Evolutionary conservation across 768 basidiomycete genomes (phyloP).

Genomic region (Solioccasus polychromus): DNA sequence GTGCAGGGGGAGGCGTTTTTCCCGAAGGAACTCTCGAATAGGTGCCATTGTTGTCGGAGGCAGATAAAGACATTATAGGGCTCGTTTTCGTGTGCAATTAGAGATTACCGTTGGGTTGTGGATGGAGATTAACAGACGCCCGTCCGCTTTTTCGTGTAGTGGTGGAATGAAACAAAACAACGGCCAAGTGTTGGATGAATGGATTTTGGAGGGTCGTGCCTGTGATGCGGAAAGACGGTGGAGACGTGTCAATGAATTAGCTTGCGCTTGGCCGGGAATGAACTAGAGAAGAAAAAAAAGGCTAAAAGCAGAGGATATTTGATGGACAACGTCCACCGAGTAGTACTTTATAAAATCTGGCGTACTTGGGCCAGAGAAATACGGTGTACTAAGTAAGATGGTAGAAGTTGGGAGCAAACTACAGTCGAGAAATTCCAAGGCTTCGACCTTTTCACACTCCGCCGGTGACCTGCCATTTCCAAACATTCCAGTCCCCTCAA

Average conservation of each 20-base stretch:
- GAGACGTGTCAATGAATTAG: slow-evolving; percentile 31
- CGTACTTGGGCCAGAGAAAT: slow-evolving; percentile 35
- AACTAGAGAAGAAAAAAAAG: slow-evolving; percentile 20
- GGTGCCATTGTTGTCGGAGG: slow-evolving; percentile 76
- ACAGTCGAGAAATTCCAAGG: slow-evolving; percentile 24
- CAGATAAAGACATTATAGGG: slow-evolving; percentile 90
- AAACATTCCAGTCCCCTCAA: too few relatives aligned
- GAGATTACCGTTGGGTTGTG: slow-evolving; percentile 60
- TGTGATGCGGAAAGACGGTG: slow-evolving; percentile 23
- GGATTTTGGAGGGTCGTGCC: slow-evolving; percentile 26
- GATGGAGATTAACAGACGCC: slow-evolving; percentile 33
- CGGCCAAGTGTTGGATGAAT: slow-evolving; percentile 16
- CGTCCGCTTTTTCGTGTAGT: slow-evolving; percentile 32
- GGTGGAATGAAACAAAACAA: slow-evolving; percentile 23
- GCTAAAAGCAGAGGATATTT: slow-evolving; percentile 29
- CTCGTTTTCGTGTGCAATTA: slow-evolving; percentile 61
- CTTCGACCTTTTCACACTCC: slow-evolving; percentile 35
- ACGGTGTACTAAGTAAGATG: slow-evolving; percentile 39
- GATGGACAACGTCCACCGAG: slow-evolving; percentile 30
- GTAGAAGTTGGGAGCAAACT: slow-evolving; percentile 33
- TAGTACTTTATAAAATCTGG: slow-evolving; percentile 34
- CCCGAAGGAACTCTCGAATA: slow-evolving; percentile 82
- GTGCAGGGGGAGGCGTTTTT: slow-evolving; percentile 87
- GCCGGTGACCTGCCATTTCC: slow-evolving; percentile 20
- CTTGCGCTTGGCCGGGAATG: slow-evolving; percentile 29